A percentile compares a stretch with the other conserved stretches of the same genome.
Conservation (phyloP, 1,139 yeast species). For the Geotrichum europaeum region DNA sequence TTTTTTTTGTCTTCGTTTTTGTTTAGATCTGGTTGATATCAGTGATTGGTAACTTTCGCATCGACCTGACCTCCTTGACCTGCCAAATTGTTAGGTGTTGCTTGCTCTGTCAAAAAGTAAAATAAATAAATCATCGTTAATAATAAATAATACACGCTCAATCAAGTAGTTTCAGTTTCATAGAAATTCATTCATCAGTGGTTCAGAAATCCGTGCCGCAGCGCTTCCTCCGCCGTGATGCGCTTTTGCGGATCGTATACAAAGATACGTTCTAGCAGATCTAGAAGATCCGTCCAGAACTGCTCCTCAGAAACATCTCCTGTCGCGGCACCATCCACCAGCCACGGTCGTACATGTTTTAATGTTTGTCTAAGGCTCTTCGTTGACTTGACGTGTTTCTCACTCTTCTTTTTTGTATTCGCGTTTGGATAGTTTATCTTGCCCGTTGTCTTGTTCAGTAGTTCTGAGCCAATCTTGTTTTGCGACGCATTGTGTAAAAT, state of each 20-base stretch:
- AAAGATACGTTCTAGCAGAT: constrained; percentile 64
- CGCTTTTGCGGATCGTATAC: constrained; percentile 73
- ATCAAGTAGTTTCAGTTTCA: not conserved
- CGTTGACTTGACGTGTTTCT: constrained; percentile 44
- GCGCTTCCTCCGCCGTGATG: constrained; percentile 67
- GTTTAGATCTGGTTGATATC: not conserved
- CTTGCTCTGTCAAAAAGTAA: not conserved
- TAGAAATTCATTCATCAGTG: not conserved
- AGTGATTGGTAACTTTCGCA: too few relatives aligned
- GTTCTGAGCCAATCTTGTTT: constrained; percentile 24
- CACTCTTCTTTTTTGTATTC: constrained; percentile 43
- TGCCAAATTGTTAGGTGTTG: too few relatives aligned
- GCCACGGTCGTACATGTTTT: constrained; percentile 20
- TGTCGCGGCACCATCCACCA: constrained; percentile 13
- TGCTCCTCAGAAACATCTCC: constrained; percentile 26
- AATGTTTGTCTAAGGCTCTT: constrained; percentile 44
- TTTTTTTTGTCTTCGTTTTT: not conserved
- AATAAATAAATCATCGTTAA: not conserved
- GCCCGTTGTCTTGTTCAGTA: constrained; percentile 19
- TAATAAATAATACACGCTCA: not conserved
- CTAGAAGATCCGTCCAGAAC: constrained; percentile 44
- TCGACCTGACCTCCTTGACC: too few relatives aligned
- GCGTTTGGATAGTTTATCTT: constrained; percentile 32
- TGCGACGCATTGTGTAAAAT: constrained; percentile 28
- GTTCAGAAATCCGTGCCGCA: constrained; percentile 59